Percentiles rank a stretch among this genome's conserved stretches.
Evolutionary conservation across 768 basidiomycete species (phyloP).

Genomic region (Hericium erinaceus): DNA sequence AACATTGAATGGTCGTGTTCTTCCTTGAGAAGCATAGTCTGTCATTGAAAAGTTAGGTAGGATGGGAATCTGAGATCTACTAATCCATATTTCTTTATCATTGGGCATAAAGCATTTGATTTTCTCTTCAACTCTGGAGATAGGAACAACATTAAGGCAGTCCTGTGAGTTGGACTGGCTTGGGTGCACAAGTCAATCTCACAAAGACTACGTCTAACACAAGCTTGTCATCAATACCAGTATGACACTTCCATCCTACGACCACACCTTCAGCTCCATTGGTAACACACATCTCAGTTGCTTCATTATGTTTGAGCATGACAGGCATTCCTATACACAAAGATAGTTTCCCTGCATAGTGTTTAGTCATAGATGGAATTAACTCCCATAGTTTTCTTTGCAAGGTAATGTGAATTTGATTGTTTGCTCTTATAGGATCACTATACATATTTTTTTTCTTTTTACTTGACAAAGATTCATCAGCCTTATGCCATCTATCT

Average conservation of each 20-base stretch:
- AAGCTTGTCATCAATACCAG: background rate
- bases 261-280: conserved; percentile 18
- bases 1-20: conserved; percentile 11
- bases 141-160: conserved; percentile 16
- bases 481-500: background rate
- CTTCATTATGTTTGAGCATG: conserved; percentile 15
- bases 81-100: background rate
- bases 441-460: background rate
- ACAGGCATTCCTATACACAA: conserved; percentile 18
- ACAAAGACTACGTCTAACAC: conserved; percentile 10
- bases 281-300: conserved; percentile 17
- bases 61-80: conserved; percentile 8
- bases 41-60: conserved; percentile 19
- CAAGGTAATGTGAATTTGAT: background rate
- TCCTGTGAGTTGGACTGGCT: conserved; percentile 2
- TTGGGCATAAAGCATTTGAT: conserved; percentile 5
- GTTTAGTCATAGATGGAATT: conserved; percentile 7
- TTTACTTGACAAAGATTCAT: background rate
- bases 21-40: conserved; percentile 17
- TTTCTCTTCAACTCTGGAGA: background rate
- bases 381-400: conserved; percentile 17
- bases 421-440: background rate
- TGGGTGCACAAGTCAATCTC: conserved; percentile 5
- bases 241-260: conserved; percentile 5
- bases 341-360: conserved; percentile 13